Evolutionary conservation across 2,329 filamentous ascomycete species (phyloP).

Genomic region (Cladophialophora exuberans): DNA sequence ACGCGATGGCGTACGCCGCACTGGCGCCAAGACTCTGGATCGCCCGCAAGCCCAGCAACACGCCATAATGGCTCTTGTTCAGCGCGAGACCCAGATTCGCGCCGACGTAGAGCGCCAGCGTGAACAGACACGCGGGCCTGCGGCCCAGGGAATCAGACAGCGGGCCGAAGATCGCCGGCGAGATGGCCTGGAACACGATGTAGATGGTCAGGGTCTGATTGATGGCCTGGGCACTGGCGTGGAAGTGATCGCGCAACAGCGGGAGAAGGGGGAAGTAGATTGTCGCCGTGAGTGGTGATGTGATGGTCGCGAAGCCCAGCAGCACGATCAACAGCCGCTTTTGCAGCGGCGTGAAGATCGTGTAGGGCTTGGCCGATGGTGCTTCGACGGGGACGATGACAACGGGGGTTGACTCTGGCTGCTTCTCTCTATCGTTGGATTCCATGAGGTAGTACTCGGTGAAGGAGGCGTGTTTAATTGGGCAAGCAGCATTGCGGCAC

Average conservation of each 20-base stretch:
- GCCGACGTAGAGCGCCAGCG: slow-evolving; percentile 47
- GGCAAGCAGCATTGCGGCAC: neutral
- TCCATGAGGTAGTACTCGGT: neutral
- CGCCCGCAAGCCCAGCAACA: slow-evolving; percentile 43
- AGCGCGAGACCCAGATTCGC: slow-evolving; percentile 47
- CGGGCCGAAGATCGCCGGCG: slow-evolving; percentile 55
- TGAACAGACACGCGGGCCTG: slow-evolving; percentile 52
- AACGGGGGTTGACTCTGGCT: neutral
- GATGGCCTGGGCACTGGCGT: slow-evolving; percentile 15
- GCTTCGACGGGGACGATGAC: no score
- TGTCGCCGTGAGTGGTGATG: slow-evolving; percentile 55
- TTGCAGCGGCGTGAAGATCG: slow-evolving; percentile 2
- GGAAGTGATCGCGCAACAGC: slow-evolving; percentile 44
- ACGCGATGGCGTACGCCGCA: slow-evolving; percentile 45
- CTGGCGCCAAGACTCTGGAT: slow-evolving; percentile 49
- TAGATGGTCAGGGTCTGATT: slow-evolving; percentile 38
- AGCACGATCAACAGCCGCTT: slow-evolving; percentile 16
- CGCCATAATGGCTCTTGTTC: slow-evolving; percentile 40
- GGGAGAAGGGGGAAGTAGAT: slow-evolving; percentile 53
- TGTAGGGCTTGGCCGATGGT: slow-evolving; percentile 11
- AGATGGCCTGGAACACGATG: slow-evolving; percentile 56
- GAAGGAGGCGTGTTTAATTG: neutral
- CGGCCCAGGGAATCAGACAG: slow-evolving; percentile 55
- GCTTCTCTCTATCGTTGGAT: neutral
- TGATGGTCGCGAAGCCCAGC: slow-evolving; percentile 21